phyloP scores from a whole-genome alignment of 176 grass and related monocot species.

The Eremochloa ophiuroides region DNA sequence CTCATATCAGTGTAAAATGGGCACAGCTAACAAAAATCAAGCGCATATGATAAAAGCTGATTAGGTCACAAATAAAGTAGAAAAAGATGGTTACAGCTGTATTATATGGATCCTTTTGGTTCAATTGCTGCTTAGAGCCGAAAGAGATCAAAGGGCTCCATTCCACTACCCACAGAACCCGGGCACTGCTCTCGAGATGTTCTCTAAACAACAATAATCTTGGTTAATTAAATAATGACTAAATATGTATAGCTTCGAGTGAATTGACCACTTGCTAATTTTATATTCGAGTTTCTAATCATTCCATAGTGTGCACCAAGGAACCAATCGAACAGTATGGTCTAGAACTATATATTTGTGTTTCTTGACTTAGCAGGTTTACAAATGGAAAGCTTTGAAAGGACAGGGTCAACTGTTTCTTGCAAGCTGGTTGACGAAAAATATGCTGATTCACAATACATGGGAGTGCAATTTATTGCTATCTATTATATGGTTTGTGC shows the following conservation, averaged over 20 bases:
- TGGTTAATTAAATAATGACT: slow-evolving; percentile 32
- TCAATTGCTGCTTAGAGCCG: slow-evolving; percentile 46
- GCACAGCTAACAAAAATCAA: not conserved
- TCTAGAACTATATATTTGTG: slow-evolving; percentile 2
- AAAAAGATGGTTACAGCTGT: slow-evolving; percentile 21
- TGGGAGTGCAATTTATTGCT: not conserved
- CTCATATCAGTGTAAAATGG: slow-evolving; percentile 12
- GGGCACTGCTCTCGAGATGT: slow-evolving; percentile 43
- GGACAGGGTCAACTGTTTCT: not conserved
- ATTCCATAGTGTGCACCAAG: slow-evolving; percentile 14
- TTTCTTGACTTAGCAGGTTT: slow-evolving; percentile 7
- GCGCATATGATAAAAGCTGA: slow-evolving; percentile 45
- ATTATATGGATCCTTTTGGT: slow-evolving; percentile 42
- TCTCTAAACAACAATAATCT: slow-evolving; percentile 39
- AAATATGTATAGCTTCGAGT: slow-evolving; percentile 28
- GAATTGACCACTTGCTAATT: slow-evolving; percentile 23
- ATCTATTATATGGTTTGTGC: not conserved
- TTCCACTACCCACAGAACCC: slow-evolving; percentile 53
- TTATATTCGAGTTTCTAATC: slow-evolving; percentile 31
- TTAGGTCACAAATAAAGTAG: slow-evolving; percentile 39
- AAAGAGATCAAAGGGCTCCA: slow-evolving; percentile 52
- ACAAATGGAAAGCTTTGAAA: not conserved
- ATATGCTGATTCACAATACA: not conserved
- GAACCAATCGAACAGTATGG: slow-evolving; percentile 13
- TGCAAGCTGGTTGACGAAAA: not conserved